Base-by-base conservation (phyloP, 1,284 basidiomycete species). In the Cutaneotrichosporon dermatis region DNA sequence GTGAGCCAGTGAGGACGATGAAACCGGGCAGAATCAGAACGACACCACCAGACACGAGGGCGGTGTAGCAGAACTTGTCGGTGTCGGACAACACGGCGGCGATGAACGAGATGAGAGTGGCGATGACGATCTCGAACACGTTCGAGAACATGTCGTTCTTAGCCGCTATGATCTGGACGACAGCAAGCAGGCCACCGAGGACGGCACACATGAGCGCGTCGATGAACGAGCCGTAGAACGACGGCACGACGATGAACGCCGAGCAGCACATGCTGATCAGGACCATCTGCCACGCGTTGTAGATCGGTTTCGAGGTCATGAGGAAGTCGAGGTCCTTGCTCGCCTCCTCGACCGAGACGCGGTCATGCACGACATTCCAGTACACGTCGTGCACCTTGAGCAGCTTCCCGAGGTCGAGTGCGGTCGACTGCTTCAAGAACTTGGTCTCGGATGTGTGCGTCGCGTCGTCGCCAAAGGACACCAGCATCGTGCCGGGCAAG, bases 311-410 rank as follows among this genome's bases (percentile, higher is more conserved):
- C 33, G 67, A 66, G 12, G 74, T 77, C 92, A 94, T 95, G 51
- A 95, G 80, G 48, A 79, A 73, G 71, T 93, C 90, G 11, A 95
- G 82, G 61, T 85, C 83, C 36, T 81, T 77, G 3, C 85, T 87
- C 1, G 91, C 92, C 46, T 88, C 87, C 12, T 87, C 86, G 36
- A 93, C 92, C 0, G 86, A 88, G 58, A 91, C 82, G 58, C 87
- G 83, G 76, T 95, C 92, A 72, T 93, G 89, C 41, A 93, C 91
- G 64, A 94, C 88, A 76, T 86, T 86, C 88, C 89, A 93, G 74
- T 91, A 93, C 45, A 92, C 78, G 59, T 81, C 76, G 74, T 92
- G 88, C 43, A 88, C 87, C 55, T 87, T 85, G 6, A 86, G 83
- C 9, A 92, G 81, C 76, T 92, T 92, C 48, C 84, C 86, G 13